Conservation (phyloP, 2,329 filamentous ascomycete species). For the Pyricularia pennisetigena region DNA sequence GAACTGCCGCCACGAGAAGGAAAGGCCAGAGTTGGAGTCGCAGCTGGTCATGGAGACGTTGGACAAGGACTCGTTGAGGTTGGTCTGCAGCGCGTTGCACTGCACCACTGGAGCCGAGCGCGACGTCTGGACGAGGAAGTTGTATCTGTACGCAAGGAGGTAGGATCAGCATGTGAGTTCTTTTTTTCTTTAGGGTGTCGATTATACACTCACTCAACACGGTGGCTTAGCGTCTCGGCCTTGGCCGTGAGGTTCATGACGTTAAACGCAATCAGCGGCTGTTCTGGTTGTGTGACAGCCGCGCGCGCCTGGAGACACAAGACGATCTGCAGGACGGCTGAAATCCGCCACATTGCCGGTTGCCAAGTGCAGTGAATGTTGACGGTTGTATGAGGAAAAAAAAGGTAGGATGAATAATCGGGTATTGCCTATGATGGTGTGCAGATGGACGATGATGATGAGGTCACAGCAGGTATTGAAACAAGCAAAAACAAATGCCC, state of each 20-base stretch:
- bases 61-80: constrained; percentile 2
- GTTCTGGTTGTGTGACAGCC: background rate
- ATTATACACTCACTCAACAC: constrained; percentile 1
- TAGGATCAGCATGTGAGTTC: background rate
- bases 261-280: background rate
- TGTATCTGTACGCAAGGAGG: background rate
- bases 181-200: no score
- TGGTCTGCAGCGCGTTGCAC: background rate
- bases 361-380: no score
- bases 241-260: background rate
- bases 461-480: background rate
- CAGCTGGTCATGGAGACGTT: background rate
- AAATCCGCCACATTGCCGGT: background rate
- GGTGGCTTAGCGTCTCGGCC: background rate
- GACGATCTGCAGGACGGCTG: background rate
- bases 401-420: background rate
- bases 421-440: no score
- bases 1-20: constrained; percentile 1
- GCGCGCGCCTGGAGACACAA: background rate
- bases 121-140: background rate
- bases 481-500: background rate
- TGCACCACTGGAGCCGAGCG: background rate
- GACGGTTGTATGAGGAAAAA: no score
- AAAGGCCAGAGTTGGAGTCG: background rate
- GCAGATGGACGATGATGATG: background rate